These are phyloP conservation scores for Vanderwaltozyma polyspora DNA, from an alignment of 805 yeast species.

Conservation along the genomic window DNA sequence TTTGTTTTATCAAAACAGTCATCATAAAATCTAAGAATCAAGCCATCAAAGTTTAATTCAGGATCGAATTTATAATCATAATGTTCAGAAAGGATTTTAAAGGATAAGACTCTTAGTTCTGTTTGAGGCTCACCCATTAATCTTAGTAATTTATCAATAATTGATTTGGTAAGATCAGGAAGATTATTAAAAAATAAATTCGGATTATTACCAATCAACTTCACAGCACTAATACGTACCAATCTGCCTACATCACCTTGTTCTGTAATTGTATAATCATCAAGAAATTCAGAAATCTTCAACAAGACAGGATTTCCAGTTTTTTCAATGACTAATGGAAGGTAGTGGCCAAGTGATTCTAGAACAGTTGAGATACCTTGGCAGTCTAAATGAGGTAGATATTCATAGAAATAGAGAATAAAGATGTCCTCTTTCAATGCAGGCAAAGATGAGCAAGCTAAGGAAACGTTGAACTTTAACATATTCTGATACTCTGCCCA, in stretches of 20 bases:
- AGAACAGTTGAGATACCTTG: no score
- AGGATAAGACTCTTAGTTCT: slow-evolving; percentile 12
- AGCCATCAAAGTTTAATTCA: slow-evolving; percentile 20
- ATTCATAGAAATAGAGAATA: no score
- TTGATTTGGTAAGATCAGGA: background rate
- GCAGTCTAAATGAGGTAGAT: no score
- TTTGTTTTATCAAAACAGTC: slow-evolving; percentile 5
- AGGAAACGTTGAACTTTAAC: no score
- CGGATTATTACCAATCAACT: slow-evolving; percentile 5
- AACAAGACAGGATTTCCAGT: background rate
- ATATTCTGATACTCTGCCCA: no score
- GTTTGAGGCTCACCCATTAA: slow-evolving; percentile 56
- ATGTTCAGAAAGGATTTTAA: slow-evolving; percentile 12
- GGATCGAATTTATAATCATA: slow-evolving; percentile 4
- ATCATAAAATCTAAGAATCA: slow-evolving; percentile 7
- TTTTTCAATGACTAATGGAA: no score
- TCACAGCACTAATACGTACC: slow-evolving; percentile 40
- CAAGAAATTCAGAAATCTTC: slow-evolving; percentile 30
- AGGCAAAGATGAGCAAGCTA: no score
- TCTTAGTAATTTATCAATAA: slow-evolving; percentile 34
- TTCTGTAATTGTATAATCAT: slow-evolving; percentile 67
- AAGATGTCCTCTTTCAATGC: no score
- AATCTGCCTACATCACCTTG: slow-evolving; percentile 91
- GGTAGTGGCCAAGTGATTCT: no score
- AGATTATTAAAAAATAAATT: slow-evolving; percentile 2